Conservation (phyloP, 2,329 filamentous ascomycete species). For the Colletotrichum sp. region DNA sequence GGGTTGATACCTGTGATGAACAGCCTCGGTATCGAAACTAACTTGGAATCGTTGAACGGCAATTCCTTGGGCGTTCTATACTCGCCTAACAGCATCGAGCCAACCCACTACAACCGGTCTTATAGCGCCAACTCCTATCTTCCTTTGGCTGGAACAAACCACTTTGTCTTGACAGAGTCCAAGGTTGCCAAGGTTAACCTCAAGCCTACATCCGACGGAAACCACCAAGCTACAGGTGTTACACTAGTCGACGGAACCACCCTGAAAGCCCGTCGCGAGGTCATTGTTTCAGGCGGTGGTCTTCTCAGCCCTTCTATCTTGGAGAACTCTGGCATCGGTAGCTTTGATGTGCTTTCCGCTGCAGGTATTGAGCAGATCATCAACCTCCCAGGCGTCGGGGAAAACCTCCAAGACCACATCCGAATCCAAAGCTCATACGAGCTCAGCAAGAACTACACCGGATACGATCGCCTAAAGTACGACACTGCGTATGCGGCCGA, state of each 20-base stretch:
- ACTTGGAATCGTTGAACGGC: constrained; percentile 51
- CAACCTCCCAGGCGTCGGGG: constrained; percentile 61
- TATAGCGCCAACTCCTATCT: constrained; percentile 51
- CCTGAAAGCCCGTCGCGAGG: constrained; percentile 31
- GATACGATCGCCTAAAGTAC: constrained; percentile 32
- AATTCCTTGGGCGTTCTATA: constrained; percentile 54
- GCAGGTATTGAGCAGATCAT: constrained; percentile 51
- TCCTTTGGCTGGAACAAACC: constrained; percentile 43
- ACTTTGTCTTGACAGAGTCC: constrained; percentile 39
- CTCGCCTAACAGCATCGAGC: constrained; percentile 53
- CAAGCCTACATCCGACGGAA: constrained; percentile 17
- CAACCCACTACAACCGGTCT: constrained; percentile 51
- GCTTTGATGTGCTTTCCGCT: constrained; percentile 46
- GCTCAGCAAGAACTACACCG: constrained; percentile 32
- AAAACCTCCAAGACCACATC: constrained; percentile 38
- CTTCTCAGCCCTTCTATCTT: constrained; percentile 63
- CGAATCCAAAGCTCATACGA: constrained; percentile 37
- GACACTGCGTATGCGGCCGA: constrained; percentile 37
- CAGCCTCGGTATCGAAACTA: constrained; percentile 42
- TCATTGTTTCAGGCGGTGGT: constrained; percentile 44
- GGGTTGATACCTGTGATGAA: constrained; percentile 50
- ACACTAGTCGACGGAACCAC: constrained; percentile 26
- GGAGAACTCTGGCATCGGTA: constrained; percentile 63
- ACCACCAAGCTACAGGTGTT: constrained; percentile 24
- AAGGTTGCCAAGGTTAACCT: constrained; percentile 44